A percentile compares a stretch with the other conserved stretches of the same genome.
phyloP scores from a whole-genome alignment of 2,329 filamentous ascomycete species.

The Aspergillus versicolor region DNA sequence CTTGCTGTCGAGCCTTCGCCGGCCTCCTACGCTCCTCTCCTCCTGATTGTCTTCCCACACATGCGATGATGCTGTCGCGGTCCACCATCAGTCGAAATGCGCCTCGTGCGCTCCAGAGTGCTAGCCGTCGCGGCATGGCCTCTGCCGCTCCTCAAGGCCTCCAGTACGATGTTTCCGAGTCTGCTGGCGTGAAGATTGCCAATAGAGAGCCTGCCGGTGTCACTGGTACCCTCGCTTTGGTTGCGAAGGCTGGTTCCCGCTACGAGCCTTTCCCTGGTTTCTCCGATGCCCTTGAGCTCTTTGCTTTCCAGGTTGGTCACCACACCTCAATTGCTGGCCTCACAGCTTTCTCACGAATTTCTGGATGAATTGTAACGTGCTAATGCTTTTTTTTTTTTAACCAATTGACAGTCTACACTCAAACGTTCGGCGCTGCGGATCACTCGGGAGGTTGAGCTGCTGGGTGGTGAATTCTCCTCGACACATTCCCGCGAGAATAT shows the following conservation, averaged over 20 bases:
- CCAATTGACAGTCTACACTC: conserved; percentile 68
- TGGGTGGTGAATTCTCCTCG: conserved; percentile 83
- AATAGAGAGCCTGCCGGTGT: conserved; percentile 85
- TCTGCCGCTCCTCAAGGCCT: conserved; percentile 69
- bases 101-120: conserved; percentile 59
- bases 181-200: conserved; percentile 86
- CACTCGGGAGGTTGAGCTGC: conserved; percentile 89
- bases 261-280: conserved; percentile 89
- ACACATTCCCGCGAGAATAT: conserved; percentile 93
- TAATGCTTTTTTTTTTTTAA: conserved; percentile 1
- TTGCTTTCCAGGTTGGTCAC: conserved; percentile 85
- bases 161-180: conserved; percentile 83
- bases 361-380: conserved; percentile 13
- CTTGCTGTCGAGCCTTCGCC: conserved; percentile 39
- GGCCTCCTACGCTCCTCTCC: conserved; percentile 31
- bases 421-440: conserved; percentile 90
- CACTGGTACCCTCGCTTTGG: conserved; percentile 85
- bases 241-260: conserved; percentile 91
- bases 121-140: conserved; percentile 62
- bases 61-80: conserved; percentile 67
- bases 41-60: conserved; percentile 54
- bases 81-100: conserved; percentile 64
- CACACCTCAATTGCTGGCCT: conserved; percentile 21
- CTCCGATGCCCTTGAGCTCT: conserved; percentile 86
- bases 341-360: background rate